Evolutionary conservation across 768 basidiomycete genomes (phyloP).

Genomic region (Boletus rex-veris): DNA sequence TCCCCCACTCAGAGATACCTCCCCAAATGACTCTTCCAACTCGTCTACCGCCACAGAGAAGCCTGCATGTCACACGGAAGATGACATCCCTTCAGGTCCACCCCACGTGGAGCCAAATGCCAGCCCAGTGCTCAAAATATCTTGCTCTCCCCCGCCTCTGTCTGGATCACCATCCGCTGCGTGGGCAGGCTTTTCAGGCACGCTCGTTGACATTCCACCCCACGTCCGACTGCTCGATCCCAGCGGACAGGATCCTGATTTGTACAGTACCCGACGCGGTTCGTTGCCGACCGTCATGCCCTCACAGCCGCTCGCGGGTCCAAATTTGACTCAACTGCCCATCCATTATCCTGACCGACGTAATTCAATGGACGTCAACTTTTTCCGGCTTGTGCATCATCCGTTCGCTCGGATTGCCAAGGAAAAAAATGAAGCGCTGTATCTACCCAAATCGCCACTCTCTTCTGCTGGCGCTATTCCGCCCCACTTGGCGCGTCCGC

Average conservation of each 20-base stretch:
- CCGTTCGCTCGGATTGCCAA: slow-evolving; percentile 33
- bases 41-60: slow-evolving; percentile 40
- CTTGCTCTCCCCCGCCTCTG: slow-evolving; percentile 19
- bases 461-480: slow-evolving; percentile 30
- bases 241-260: slow-evolving; percentile 28
- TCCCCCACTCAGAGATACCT: slow-evolving; percentile 17
- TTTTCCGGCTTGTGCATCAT: slow-evolving; percentile 52
- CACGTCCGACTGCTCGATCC: slow-evolving; percentile 23
- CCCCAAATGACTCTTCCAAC: slow-evolving; percentile 30
- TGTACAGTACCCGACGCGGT: slow-evolving; percentile 44
- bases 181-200: slow-evolving; percentile 38
- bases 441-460: slow-evolving; percentile 32
- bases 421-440: slow-evolving; percentile 35
- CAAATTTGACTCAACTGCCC: slow-evolving; percentile 35
- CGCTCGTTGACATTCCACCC: slow-evolving; percentile 18
- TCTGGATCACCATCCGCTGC: slow-evolving; percentile 3
- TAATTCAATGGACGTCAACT: slow-evolving; percentile 40
- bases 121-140: slow-evolving; percentile 22
- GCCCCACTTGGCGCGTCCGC: slow-evolving; percentile 37
- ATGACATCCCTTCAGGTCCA: slow-evolving; percentile 4
- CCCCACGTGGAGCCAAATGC: slow-evolving; percentile 2
- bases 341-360: slow-evolving; percentile 35
- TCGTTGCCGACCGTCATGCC: slow-evolving; percentile 48
- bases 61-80: slow-evolving; percentile 29
- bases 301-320: slow-evolving; percentile 21